Conservation (phyloP, 345 rosid species). For the Gossypium australe region DNA sequence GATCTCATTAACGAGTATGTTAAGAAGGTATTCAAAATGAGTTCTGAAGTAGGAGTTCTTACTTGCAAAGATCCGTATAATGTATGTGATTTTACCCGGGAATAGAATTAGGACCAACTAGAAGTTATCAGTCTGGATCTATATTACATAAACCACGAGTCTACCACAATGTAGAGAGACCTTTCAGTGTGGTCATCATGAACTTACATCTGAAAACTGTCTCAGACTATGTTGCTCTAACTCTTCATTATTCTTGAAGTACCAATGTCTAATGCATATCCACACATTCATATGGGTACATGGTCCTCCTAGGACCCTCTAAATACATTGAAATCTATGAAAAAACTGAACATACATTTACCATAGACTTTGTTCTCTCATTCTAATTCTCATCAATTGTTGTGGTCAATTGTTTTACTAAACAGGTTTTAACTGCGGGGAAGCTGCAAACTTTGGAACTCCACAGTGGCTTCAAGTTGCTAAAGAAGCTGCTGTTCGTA, state of each 20-base stretch:
- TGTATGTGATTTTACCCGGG: background rate
- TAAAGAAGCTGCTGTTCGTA: constrained; percentile 96
- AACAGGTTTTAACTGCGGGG: constrained; percentile 96
- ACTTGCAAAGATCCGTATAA: background rate
- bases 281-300: background rate
- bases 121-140: background rate
- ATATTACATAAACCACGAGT: background rate
- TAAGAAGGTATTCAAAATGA: background rate
- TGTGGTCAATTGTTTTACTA: constrained; percentile 13
- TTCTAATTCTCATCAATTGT: constrained; percentile 5
- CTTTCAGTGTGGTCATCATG: background rate
- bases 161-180: background rate
- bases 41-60: background rate
- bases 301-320: background rate
- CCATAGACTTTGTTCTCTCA: background rate
- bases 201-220: background rate
- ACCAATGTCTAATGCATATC: background rate
- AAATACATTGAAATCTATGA: background rate
- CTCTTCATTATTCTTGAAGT: background rate
- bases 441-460: constrained; percentile 98
- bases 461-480: constrained; percentile 96
- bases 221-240: background rate
- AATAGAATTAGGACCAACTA: background rate
- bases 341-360: background rate
- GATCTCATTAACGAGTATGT: background rate